Percentiles rank a stretch among this genome's conserved stretches.
Evolutionary conservation across 176 grass and related monocot genomes (phyloP).

Genomic region (Rhynchospora tenuis): DNA sequence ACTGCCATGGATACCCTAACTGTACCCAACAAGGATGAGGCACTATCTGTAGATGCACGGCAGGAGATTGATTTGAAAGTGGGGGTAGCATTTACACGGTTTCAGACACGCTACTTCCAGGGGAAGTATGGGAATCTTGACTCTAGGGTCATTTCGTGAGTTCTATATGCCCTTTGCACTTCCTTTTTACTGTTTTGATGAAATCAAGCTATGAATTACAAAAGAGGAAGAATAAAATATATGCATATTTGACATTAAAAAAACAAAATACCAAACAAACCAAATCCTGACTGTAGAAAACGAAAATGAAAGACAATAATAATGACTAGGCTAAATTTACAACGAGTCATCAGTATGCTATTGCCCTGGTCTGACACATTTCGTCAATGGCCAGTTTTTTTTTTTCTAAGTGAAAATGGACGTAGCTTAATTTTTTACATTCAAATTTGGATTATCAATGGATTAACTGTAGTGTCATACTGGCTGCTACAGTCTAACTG

Average conservation of each 20-base stretch:
- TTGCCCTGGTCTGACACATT: background rate
- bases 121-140: slow-evolving; percentile 99
- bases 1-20: slow-evolving; percentile 80
- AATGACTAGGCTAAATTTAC: background rate
- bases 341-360: background rate
- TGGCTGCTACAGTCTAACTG: background rate
- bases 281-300: background rate
- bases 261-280: background rate
- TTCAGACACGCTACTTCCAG: slow-evolving; percentile 94
- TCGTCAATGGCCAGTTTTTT: background rate
- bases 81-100: slow-evolving; percentile 96
- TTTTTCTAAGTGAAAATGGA: background rate
- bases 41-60: slow-evolving; percentile 82
- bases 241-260: background rate
- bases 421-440: background rate
- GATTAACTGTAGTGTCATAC: background rate
- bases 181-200: background rate
- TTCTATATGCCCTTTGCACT: slow-evolving; percentile 31
- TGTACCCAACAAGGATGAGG: slow-evolving; percentile 79
- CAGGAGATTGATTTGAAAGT: slow-evolving; percentile 99
- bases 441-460: no score
- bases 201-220: background rate
- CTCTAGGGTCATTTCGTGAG: slow-evolving; percentile 99
- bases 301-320: background rate
- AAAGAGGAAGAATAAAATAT: background rate